Percentiles rank a stretch among this genome's conserved stretches.
phyloP scores from a whole-genome alignment of 805 yeast genomes.

The Priceomyces haplophilus region DNA sequence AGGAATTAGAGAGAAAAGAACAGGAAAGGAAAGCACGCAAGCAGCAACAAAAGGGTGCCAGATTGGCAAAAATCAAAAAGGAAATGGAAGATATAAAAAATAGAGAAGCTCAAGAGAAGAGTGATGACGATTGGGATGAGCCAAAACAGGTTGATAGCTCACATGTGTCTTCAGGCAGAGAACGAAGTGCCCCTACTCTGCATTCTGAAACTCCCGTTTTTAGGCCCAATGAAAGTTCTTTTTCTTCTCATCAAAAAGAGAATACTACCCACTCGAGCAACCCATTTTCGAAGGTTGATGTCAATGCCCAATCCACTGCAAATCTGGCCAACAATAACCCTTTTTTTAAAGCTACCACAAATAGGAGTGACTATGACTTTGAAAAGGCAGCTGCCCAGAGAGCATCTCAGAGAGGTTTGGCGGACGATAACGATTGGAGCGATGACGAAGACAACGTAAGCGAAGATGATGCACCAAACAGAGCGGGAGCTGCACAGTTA shows the following conservation, averaged over 20 bases:
- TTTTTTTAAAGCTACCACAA: slow-evolving; percentile 50
- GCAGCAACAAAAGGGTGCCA: slow-evolving; percentile 57
- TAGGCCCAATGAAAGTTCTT: not conserved
- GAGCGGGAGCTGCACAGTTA: slow-evolving; percentile 54
- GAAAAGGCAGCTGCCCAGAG: slow-evolving; percentile 67
- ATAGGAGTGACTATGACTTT: slow-evolving; percentile 42
- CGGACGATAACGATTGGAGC: slow-evolving; percentile 46
- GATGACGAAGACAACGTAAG: slow-evolving; percentile 41
- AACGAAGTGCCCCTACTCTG: no score
- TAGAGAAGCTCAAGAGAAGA: slow-evolving; percentile 21
- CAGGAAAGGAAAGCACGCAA: slow-evolving; percentile 46
- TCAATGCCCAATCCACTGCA: slow-evolving; percentile 9
- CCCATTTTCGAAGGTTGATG: slow-evolving; percentile 45
- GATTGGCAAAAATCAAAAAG: slow-evolving; percentile 53
- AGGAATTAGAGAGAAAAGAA: slow-evolving; percentile 43
- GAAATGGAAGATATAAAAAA: slow-evolving; percentile 56
- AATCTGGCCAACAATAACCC: slow-evolving; percentile 43
- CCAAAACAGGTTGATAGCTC: not conserved
- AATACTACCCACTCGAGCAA: slow-evolving; percentile 26
- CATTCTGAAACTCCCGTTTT: not conserved
- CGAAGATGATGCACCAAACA: slow-evolving; percentile 47
- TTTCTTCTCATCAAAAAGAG: not conserved
- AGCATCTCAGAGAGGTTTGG: slow-evolving; percentile 62
- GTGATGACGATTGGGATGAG: slow-evolving; percentile 22
- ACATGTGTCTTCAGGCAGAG: no score